These are phyloP conservation scores for Xylariaceae sp. DNA, from an alignment of 2,329 filamentous ascomycete species.

Conservation along the genomic window DNA sequence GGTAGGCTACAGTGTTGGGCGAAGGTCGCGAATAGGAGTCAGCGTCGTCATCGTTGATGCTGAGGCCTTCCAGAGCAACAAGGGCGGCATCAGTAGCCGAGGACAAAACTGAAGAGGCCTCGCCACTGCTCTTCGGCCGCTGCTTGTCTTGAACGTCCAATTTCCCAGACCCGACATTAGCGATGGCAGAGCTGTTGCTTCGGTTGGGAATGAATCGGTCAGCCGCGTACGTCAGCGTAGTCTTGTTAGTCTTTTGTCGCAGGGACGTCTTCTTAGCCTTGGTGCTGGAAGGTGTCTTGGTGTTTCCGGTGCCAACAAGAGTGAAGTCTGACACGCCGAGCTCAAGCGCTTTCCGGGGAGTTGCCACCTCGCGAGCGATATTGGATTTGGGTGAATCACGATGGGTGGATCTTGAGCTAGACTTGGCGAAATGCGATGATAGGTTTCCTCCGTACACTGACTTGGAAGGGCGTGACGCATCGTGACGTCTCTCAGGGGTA, in stretches of 20 bases:
- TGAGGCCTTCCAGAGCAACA: conserved; percentile 79
- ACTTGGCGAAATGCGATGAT: conserved; percentile 77
- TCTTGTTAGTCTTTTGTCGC: conserved; percentile 69
- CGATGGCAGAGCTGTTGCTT: conserved; percentile 84
- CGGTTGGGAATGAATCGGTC: conserved; percentile 98
- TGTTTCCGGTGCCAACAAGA: conserved; percentile 78
- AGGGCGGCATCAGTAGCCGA: conserved; percentile 81
- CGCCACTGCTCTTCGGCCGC: conserved; percentile 72
- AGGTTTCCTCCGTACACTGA: conserved; percentile 83
- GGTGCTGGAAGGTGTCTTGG: conserved; percentile 60
- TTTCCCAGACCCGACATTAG: conserved; percentile 82
- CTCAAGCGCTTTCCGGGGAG: conserved; percentile 83
- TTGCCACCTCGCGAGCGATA: conserved; percentile 76
- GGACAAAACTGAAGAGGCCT: conserved; percentile 78
- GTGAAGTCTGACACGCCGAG: conserved; percentile 92
- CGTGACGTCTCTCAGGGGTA: conserved; percentile 70
- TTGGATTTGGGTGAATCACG: conserved; percentile 96
- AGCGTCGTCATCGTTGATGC: conserved; percentile 73
- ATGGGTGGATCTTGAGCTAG: conserved; percentile 67
- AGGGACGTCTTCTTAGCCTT: conserved; percentile 62
- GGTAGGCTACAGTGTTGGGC: conserved; percentile 87
- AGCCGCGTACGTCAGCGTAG: conserved; percentile 77
- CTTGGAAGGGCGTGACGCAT: conserved; percentile 61
- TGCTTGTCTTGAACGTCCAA: conserved; percentile 73
- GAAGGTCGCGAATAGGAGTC: conserved; percentile 77